Evolutionary conservation across 176 grass and related monocot genomes (phyloP).

Genomic region (Cenchrus fungigraminus): DNA sequence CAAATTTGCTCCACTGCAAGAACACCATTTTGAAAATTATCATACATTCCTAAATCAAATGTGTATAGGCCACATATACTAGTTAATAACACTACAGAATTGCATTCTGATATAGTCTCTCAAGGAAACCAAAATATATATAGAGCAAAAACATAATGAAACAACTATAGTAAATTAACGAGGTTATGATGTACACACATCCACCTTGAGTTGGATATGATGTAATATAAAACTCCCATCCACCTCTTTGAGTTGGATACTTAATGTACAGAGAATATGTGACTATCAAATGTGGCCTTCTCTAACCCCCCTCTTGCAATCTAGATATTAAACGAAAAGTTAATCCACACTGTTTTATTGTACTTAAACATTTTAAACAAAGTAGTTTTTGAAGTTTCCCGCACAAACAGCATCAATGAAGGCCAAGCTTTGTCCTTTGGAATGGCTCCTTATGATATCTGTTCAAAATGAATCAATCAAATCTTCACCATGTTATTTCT

Average conservation of each 20-base stretch:
- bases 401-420: background rate
- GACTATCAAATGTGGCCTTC: background rate
- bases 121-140: background rate
- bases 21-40: background rate
- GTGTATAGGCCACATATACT: background rate
- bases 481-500: background rate
- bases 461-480: background rate
- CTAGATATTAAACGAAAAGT: background rate
- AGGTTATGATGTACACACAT: too few species aligned
- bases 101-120: background rate
- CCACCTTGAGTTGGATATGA: background rate
- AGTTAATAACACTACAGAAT: background rate
- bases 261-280: background rate
- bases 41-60: background rate
- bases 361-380: background rate
- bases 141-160: background rate
- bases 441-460: constrained; percentile 3
- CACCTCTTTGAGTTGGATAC: constrained; percentile 1
- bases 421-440: background rate
- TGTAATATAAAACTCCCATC: background rate
- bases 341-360: background rate
- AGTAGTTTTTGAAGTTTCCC: background rate
- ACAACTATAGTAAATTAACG: background rate
- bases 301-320: background rate
- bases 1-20: background rate